Evolutionary conservation across 495 filamentous ascomycete genomes (phyloP).

Genomic region (Penicillium coprophilum): DNA sequence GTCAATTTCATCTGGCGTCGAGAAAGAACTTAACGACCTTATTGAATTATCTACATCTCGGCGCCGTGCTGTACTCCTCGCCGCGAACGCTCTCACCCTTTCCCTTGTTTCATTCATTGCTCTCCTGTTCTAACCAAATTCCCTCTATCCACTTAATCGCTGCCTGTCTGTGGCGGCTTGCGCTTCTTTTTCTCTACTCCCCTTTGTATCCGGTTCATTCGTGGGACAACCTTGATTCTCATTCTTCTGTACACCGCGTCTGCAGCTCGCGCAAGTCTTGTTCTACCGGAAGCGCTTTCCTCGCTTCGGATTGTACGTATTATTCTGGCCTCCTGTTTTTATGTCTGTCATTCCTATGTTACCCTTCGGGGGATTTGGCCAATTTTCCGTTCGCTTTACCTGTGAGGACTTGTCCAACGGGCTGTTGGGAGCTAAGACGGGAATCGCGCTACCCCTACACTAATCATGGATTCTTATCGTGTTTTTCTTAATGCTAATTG

Average conservation of each 20-base stretch:
- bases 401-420: not conserved
- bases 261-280: slow-evolving; percentile 24
- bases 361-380: slow-evolving; percentile 12
- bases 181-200: slow-evolving; percentile 7
- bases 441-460: slow-evolving; percentile 3
- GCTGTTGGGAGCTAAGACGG: slow-evolving; percentile 2
- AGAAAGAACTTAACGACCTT: not conserved
- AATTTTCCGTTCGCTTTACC: slow-evolving; percentile 12
- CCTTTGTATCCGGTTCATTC: slow-evolving; percentile 16
- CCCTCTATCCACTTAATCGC: not conserved
- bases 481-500: slow-evolving; percentile 42
- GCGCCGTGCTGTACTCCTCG: not conserved
- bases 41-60: not conserved
- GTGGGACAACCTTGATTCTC: slow-evolving; percentile 1
- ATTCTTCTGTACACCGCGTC: slow-evolving; percentile 25
- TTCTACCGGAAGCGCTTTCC: slow-evolving; percentile 26
- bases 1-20: no score
- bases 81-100: not conserved
- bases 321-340: slow-evolving; percentile 26
- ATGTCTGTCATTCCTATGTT: slow-evolving; percentile 18
- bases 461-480: slow-evolving; percentile 14
- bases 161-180: slow-evolving; percentile 21
- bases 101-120: not conserved
- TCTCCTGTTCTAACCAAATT: not conserved
- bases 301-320: slow-evolving; percentile 52